These are phyloP conservation scores for Juncus inflexus DNA, from an alignment of 176 grass and related monocot species.

Conservation along the genomic window DNA sequence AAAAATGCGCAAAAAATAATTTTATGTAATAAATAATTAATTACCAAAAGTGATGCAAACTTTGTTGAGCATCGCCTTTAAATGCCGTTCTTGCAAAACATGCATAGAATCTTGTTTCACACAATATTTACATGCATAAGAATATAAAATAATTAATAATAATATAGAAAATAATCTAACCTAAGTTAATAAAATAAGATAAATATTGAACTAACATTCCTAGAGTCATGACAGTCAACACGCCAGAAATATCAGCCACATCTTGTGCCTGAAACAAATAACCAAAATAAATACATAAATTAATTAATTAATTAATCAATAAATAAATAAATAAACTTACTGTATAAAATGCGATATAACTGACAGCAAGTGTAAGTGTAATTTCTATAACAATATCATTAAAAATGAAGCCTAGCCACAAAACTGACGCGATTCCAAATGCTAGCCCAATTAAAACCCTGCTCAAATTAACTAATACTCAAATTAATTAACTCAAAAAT, in stretches of 20 bases:
- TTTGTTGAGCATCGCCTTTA: conserved; percentile 83
- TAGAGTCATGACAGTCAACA: conserved; percentile 93
- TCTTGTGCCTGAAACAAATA: conserved; percentile 70
- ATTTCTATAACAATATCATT: conserved; percentile 96
- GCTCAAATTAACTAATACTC: conserved; percentile 27
- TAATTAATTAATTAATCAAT: too few species aligned
- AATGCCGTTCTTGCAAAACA: conserved; percentile 96
- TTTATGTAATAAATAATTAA: conserved; percentile 16
- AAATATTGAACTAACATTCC: conserved; percentile 69
- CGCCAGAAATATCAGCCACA: conserved; percentile 68
- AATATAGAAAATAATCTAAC: conserved; percentile 3
- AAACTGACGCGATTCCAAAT: conserved; percentile 78
- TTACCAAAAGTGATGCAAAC: conserved; percentile 96
- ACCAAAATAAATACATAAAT: neutral
- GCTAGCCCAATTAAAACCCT: conserved; percentile 80
- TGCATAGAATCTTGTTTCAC: conserved; percentile 74
- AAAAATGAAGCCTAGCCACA: conserved; percentile 96
- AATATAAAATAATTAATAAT: conserved; percentile 13
- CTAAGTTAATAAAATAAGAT: too few species aligned
- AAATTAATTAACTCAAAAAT: neutral
- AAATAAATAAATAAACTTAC: conserved; percentile 44
- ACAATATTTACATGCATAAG: neutral
- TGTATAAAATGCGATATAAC: conserved; percentile 94
- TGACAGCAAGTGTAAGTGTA: conserved; percentile 84
- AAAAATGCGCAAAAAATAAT: neutral